Percentiles rank a stretch among this genome's conserved stretches.
phyloP scores from a whole-genome alignment of 2,329 filamentous ascomycete genomes.

The Fusarium aywerte region DNA sequence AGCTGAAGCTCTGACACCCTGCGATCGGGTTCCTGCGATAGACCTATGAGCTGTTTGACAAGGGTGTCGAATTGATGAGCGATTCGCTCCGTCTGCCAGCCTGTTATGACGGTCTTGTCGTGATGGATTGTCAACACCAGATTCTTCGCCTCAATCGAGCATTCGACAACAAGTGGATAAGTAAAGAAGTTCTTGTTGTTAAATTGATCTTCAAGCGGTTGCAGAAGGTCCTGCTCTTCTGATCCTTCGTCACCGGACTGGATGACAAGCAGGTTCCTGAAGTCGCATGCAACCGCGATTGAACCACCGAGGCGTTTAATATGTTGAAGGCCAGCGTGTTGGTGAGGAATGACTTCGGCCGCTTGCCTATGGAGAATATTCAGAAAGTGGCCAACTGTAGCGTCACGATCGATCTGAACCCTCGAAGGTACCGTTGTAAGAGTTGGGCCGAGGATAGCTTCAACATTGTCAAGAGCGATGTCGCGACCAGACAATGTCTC shows the following conservation, averaged over 20 bases:
- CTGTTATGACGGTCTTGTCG: conserved; percentile 12
- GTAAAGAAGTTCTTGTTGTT: conserved; percentile 37
- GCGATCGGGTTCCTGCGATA: background rate
- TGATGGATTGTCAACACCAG: conserved; percentile 28
- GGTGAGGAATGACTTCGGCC: conserved; percentile 41
- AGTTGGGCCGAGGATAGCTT: conserved; percentile 31
- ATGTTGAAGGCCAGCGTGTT: conserved; percentile 48
- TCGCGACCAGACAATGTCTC: conserved; percentile 34
- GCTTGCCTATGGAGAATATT: background rate
- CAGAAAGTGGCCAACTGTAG: conserved; percentile 6
- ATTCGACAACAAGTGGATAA: conserved; percentile 43
- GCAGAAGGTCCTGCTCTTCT: background rate
- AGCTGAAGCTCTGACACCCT: conserved; percentile 30
- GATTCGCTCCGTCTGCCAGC: conserved; percentile 27
- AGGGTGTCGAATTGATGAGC: conserved; percentile 32
- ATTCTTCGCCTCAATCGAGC: conserved; percentile 8
- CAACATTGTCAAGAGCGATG: conserved; percentile 13
- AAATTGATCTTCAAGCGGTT: conserved; percentile 7
- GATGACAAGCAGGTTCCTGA: conserved; percentile 48
- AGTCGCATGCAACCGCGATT: conserved; percentile 35
- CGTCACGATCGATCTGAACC: conserved; percentile 8
- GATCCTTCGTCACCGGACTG: conserved; percentile 24
- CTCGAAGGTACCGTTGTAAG: conserved; percentile 28
- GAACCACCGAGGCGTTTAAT: conserved; percentile 38
- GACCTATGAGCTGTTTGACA: conserved; percentile 24